phyloP scores from a whole-genome alignment of 352 stramenopile genomes.

The Pythium sp. region DNA sequence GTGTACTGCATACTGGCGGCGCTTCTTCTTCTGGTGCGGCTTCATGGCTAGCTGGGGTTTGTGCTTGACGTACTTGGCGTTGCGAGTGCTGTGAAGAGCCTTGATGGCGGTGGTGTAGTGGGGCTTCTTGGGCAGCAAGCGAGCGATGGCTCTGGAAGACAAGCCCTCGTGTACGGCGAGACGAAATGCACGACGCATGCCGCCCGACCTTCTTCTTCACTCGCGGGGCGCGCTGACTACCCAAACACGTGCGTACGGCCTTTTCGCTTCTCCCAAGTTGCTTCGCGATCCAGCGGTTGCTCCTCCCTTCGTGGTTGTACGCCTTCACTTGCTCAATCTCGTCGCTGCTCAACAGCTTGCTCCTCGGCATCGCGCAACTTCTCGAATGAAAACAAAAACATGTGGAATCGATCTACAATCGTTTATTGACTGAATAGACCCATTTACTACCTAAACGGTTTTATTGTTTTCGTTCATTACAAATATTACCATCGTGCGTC shows the following conservation, averaged over 20 bases:
- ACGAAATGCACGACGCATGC: neutral
- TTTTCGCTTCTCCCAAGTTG: neutral
- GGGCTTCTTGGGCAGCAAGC: too few species aligned
- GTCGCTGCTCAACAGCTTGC: neutral
- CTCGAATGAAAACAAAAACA: neutral
- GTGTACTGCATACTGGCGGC: too few species aligned
- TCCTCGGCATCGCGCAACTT: neutral
- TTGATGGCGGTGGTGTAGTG: neutral
- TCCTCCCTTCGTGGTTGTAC: neutral
- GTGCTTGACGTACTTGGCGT: neutral
- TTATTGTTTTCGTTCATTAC: constrained; percentile 2
- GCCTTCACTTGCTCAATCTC: neutral
- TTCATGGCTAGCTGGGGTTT: neutral
- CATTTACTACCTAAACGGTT: neutral
- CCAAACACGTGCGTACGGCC: neutral
- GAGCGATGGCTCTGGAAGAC: neutral
- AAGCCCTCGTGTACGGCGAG: neutral
- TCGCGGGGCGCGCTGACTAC: neutral
- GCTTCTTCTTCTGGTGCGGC: constrained; percentile 3
- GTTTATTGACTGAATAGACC: neutral
- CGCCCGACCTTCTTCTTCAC: constrained; percentile 1
- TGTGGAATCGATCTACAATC: too few species aligned
- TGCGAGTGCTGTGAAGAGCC: neutral
- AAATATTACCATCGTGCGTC: constrained; percentile 6
- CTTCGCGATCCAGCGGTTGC: neutral